Evolutionary conservation across 2,329 filamentous ascomycete genomes (phyloP), one percentile per base, ranked within the genome.

Genomic region (Pseudocercospora cruenta): DNA sequence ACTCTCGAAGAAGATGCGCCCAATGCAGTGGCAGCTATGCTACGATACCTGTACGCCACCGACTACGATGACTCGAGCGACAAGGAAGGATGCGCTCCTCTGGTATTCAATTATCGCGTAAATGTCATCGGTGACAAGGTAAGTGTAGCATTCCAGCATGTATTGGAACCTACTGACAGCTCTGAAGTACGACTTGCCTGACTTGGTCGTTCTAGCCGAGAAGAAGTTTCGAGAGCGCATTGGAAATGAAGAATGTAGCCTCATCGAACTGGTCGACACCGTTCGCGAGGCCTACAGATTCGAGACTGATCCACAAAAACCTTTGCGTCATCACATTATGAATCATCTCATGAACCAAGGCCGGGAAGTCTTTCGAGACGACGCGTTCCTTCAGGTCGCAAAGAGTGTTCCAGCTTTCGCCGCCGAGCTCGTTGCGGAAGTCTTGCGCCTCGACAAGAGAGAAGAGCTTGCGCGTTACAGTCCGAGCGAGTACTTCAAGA

Each of bases 21-120:
- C 1, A 60, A 58, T n/a, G 63, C 58, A 7, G 66, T 68, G n/a
- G 57, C 62, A 1, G 66, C 66, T 8, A 60, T 66, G 57, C 47
- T 68, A 12, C 47, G 57, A 2, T 66, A 33, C 51, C 24, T 68
- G 2, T 64, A 68, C 58, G 54, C 60, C 6, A 33, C 16, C 19
- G 36, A 62, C 33, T 68, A 62, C 53, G 45, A 64, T 21, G 66
- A 66, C 31, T 21, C 6, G 19, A 24, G 33, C 8, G 39, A 58
- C 4, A n/a, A 58, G 1, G 28, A 54, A 2, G n/a, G 31, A 3
- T 43, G 43, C 14, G 3, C 58, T 1, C n/a, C 64, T 16, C 24
- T 66, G 10, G 9, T 57, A 1, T 54, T 66, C 45, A 63, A 62
- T 12, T 24, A 57, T 10, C 63, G 43, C 12, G 51, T 66, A 8